Percentiles rank a stretch among this genome's conserved stretches.
Conservation (phyloP, 2,329 filamentous ascomycete genomes). For the Scytalidium sp. region DNA sequence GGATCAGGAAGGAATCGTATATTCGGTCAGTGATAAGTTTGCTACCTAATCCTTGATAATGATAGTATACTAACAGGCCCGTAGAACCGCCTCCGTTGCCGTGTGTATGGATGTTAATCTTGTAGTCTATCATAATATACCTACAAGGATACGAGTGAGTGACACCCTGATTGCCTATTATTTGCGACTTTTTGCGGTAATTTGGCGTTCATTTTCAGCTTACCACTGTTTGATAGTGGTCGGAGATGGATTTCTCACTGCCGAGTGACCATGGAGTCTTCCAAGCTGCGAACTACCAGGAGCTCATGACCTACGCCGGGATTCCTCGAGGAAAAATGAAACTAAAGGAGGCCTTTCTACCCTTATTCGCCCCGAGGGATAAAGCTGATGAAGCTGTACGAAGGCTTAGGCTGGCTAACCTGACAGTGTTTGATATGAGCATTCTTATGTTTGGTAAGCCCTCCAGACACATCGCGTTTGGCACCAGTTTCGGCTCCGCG, state of each 20-base stretch:
- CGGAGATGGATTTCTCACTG: conserved; percentile 26
- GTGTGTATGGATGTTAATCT: conserved; percentile 28
- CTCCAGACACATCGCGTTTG: background rate
- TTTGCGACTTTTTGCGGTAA: too few species aligned
- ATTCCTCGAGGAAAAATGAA: conserved; percentile 21
- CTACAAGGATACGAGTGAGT: conserved; percentile 17
- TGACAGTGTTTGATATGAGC: conserved; percentile 28
- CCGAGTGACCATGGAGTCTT: conserved; percentile 24
- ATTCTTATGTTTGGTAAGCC: conserved; percentile 26
- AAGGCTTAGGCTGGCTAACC: conserved; percentile 11
- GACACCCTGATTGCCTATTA: background rate
- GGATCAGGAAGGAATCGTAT: conserved; percentile 25
- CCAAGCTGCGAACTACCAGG: conserved; percentile 19
- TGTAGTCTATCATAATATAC: conserved; percentile 28
- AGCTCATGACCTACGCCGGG: conserved; percentile 12
- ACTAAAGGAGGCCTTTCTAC: conserved; percentile 24
- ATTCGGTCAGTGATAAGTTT: conserved; percentile 16
- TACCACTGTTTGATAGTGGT: conserved; percentile 16
- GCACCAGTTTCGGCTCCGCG: too few species aligned
- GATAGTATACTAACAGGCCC: background rate
- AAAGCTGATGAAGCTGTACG: conserved; percentile 13
- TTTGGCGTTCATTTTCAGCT: background rate
- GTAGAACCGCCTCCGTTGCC: conserved; percentile 20
- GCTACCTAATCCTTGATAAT: background rate
- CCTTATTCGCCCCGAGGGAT: conserved; percentile 17